These are phyloP conservation scores for Moringa oleifera DNA, from an alignment of 345 rosid genomes.

Conservation along the genomic window DNA sequence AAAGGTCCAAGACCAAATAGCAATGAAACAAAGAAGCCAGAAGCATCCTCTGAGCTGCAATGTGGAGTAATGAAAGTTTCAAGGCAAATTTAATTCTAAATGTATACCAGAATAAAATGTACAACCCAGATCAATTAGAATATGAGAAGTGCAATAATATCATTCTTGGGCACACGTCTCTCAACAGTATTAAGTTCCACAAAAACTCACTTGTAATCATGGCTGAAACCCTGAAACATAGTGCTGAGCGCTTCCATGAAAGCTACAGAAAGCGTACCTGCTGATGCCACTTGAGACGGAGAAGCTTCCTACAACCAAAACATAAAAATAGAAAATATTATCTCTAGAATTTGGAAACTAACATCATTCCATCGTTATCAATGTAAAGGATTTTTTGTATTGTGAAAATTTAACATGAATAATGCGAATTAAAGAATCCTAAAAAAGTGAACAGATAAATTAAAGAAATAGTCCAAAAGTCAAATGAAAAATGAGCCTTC, in stretches of 20 bases:
- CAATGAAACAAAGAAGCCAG: constrained; percentile 91
- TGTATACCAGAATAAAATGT: not conserved
- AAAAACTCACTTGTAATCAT: constrained; percentile 75
- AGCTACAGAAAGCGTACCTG: constrained; percentile 92
- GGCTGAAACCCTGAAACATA: constrained; percentile 70
- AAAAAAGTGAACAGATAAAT: not conserved
- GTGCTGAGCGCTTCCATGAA: constrained; percentile 94
- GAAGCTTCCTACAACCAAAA: constrained; percentile 72
- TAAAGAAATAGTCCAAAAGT: not conserved
- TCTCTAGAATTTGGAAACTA: not conserved
- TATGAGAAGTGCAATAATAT: not conserved
- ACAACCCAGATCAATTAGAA: not conserved
- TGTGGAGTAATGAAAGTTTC: constrained; percentile 13
- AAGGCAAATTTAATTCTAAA: not conserved
- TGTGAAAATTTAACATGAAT: not conserved
- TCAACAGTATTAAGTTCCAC: constrained; percentile 1
- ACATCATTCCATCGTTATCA: not conserved
- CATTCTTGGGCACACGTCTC: not conserved
- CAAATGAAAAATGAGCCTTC: not conserved
- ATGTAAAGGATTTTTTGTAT: not conserved
- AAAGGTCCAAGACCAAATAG: constrained; percentile 97
- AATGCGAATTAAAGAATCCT: not conserved
- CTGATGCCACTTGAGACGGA: constrained; percentile 88
- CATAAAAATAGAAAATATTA: constrained; percentile 9
- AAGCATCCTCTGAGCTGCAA: constrained; percentile 95